Base-by-base conservation (phyloP, 176 grass and related monocot species). In the Coix lacrymajobi region DNA sequence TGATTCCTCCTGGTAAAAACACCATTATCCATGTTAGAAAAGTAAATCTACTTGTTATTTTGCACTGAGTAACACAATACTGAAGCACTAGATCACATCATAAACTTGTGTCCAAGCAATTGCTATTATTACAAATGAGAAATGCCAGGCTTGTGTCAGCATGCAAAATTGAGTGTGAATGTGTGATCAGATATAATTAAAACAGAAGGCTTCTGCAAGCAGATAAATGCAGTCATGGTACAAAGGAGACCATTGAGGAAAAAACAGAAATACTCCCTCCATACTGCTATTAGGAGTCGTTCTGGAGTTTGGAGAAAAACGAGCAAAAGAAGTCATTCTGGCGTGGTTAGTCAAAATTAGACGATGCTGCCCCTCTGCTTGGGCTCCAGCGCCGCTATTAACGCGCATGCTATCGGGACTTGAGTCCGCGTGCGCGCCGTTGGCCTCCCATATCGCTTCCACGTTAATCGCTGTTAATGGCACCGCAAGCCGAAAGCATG, bases 1-100 rank as follows among this genome's bases (percentile, higher is more conserved):
- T 72, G 90, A 88, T 66, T 97, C 94, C 86, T 97, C 90, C 94
- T 94, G 73, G 5, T 63, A 84, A 86, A 64, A 48, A 15, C 17
- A 86, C 9, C 33, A 78, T 46, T 10, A 34, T 73, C 54, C 65
- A 77, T 48, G 37, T 88, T 56, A 81, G n/a, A 82, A 43, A 19
- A 14, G 54, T 19, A 30, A 24, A 58, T 36, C 37, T 29, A 58
- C 20, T 80, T 7, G 62, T 37, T 16, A 8, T 51, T 79, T 39
- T 54, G 24, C 67, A 71, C 30, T 25, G 24, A 33, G 19, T 20
- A 26, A 9, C 7, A 19, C 0, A 57, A 66, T 16, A 63, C 16
- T 39, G 37, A 65, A 25, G 10, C 26, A 28, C 44, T 54, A 46
- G 13, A 22, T 32, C 20, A 52, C 0, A 10, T 13, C 33, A 31